phyloP scores from a whole-genome alignment of 2,329 filamentous ascomycete species.

The Ophiostoma piceae region DNA sequence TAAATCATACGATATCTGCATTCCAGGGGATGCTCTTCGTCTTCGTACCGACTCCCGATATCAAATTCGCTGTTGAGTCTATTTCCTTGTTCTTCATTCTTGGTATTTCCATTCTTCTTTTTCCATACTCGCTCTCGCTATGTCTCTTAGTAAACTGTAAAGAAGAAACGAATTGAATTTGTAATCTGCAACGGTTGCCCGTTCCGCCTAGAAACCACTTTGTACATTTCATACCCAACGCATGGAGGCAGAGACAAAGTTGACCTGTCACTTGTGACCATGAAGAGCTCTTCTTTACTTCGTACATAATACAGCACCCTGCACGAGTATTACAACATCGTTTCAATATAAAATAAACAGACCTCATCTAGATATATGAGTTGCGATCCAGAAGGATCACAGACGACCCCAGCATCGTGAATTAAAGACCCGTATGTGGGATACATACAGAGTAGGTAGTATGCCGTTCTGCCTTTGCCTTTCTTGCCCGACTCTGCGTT shows the following conservation, averaged over 20 bases:
- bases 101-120: not conserved
- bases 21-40: not conserved
- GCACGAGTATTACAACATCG: not conserved
- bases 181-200: not conserved
- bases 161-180: not conserved
- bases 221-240: not conserved
- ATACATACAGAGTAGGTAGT: not conserved
- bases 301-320: too few relatives aligned
- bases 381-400: not conserved
- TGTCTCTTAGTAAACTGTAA: too few relatives aligned
- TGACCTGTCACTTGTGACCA: constrained; percentile 11
- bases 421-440: not conserved
- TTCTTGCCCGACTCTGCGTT: not conserved
- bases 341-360: not conserved
- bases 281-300: too few relatives aligned
- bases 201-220: not conserved
- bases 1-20: constrained; percentile 2
- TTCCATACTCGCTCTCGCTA: not conserved
- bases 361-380: not conserved
- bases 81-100: too few relatives aligned
- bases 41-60: not conserved
- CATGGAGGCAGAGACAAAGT: not conserved
- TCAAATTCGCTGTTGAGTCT: too few relatives aligned
- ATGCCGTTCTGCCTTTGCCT: not conserved
- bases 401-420: not conserved